Conservation (phyloP, 345 rosid genomes). For the Populus euphratica region DNA sequence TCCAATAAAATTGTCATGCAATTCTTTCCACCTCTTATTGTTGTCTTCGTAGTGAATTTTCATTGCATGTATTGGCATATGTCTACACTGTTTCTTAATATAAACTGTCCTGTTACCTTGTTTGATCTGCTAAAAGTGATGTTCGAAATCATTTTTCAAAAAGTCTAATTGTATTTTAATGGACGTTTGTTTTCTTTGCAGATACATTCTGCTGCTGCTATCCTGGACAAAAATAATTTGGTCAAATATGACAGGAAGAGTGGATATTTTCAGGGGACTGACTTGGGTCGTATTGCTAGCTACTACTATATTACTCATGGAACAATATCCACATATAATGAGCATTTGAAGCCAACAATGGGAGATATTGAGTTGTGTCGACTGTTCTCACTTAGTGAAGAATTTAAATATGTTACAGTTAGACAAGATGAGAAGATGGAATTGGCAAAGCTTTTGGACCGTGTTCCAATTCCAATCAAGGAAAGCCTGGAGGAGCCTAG, state of each 20-base stretch:
- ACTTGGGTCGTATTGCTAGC: slow-evolving; percentile 98
- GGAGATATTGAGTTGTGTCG: slow-evolving; percentile 91
- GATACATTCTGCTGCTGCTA: slow-evolving; percentile 88
- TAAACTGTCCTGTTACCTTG: not conserved
- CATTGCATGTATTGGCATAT: not conserved
- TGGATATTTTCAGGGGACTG: slow-evolving; percentile 97
- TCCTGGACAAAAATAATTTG: slow-evolving; percentile 87
- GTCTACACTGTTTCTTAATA: not conserved
- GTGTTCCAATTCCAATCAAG: slow-evolving; percentile 92
- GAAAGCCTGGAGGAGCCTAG: slow-evolving; percentile 95
- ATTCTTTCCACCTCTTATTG: not conserved
- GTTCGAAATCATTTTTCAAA: not conserved
- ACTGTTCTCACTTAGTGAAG: slow-evolving; percentile 85
- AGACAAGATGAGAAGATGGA: slow-evolving; percentile 99
- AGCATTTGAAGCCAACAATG: slow-evolving; percentile 95
- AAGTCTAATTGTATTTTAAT: not conserved
- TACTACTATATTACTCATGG: slow-evolving; percentile 89
- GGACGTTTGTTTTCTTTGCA: slow-evolving; percentile 24
- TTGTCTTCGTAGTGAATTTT: not conserved
- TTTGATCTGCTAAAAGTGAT: not conserved
- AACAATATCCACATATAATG: slow-evolving; percentile 85
- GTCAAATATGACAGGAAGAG: slow-evolving; percentile 86
- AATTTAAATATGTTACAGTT: slow-evolving; percentile 89
- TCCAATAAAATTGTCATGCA: not conserved
- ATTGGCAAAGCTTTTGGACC: slow-evolving; percentile 84